These are phyloP conservation scores for Penicillium goetzii DNA, from an alignment of 495 filamentous ascomycete species.

Conservation along the genomic window DNA sequence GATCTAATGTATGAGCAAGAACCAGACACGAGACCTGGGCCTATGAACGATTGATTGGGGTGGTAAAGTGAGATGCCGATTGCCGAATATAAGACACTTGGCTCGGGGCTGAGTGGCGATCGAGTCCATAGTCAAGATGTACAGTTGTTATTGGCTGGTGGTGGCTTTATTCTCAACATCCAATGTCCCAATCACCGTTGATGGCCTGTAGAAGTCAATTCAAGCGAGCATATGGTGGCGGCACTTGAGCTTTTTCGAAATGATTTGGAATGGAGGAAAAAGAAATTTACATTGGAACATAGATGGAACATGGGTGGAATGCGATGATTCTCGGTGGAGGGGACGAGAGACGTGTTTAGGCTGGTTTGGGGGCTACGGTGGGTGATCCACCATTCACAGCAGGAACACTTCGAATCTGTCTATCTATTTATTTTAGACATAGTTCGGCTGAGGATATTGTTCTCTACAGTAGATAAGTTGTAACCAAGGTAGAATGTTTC, in stretches of 20 bases:
- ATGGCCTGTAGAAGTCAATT: background rate
- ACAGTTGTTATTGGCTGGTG: background rate
- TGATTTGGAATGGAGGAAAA: background rate
- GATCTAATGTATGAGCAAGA: background rate
- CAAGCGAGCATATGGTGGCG: background rate
- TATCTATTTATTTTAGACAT: background rate
- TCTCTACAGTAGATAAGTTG: no score
- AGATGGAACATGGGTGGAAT: background rate
- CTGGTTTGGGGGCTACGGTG: no score
- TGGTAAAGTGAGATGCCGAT: slow-evolving; percentile 8
- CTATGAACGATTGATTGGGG: background rate
- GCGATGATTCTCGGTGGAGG: no score
- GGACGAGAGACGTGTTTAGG: no score
- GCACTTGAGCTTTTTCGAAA: background rate
- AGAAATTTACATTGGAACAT: background rate
- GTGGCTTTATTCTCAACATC: background rate
- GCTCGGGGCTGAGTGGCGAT: background rate
- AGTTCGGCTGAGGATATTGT: no score
- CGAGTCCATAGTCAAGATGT: background rate
- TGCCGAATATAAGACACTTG: background rate
- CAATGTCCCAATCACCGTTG: background rate
- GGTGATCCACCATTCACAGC: background rate
- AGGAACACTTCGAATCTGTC: background rate
- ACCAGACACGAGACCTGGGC: background rate
- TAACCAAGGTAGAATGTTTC: no score